phyloP scores from a whole-genome alignment of 257 asterid species.

The Solanum corneliomulleri region DNA sequence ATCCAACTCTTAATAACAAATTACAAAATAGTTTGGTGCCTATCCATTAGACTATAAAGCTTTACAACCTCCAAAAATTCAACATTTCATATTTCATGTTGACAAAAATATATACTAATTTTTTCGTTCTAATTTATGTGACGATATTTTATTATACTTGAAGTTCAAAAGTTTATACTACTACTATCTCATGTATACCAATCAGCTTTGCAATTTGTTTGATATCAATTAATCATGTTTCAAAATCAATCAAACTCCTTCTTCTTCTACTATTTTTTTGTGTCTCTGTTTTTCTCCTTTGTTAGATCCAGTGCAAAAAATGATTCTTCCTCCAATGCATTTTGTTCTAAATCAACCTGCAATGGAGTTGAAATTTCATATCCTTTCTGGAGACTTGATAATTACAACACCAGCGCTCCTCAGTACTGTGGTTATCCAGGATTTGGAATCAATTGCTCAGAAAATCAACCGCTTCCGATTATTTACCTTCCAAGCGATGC shows the following conservation, averaged over 20 bases:
- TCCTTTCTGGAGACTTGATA: constrained; percentile 8
- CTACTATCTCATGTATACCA: not conserved
- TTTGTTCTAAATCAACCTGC: not conserved
- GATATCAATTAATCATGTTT: not conserved
- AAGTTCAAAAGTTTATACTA: not conserved
- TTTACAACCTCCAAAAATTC: not conserved
- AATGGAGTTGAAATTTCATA: not conserved
- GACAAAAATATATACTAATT: not conserved
- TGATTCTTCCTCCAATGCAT: not conserved
- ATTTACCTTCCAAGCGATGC: not conserved
- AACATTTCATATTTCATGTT: not conserved
- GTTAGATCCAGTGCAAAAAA: not conserved
- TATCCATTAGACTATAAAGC: not conserved
- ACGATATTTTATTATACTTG: not conserved
- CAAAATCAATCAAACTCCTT: not conserved
- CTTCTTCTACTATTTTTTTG: not conserved
- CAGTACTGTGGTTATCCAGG: constrained; percentile 17
- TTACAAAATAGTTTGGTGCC: not conserved
- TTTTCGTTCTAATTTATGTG: not conserved
- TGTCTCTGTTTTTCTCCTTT: not conserved
- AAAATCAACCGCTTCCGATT: not conserved
- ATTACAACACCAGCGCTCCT: not conserved
- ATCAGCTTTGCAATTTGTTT: not conserved
- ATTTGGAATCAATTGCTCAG: constrained; percentile 2
- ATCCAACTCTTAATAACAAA: not conserved